Conservation (phyloP, 345 rosid species). For the Corchorus olitorius region DNA sequence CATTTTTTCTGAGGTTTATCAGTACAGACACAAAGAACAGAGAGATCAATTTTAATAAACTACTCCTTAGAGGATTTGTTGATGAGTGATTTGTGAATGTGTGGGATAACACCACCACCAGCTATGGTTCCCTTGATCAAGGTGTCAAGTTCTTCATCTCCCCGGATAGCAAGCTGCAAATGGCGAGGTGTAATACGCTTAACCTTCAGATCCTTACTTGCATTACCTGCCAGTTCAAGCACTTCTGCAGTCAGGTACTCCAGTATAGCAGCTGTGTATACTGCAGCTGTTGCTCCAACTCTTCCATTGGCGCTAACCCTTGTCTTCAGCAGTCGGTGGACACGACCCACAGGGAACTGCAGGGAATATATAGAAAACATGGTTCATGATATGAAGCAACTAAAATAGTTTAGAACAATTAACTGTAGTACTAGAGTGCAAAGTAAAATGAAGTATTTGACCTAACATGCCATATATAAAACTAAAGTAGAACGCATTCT, state of each 20-base stretch:
- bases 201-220: conserved; percentile 75
- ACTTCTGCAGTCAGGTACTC: conserved; percentile 76
- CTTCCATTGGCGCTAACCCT: conserved; percentile 70
- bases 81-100: conserved; percentile 77
- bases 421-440: neutral
- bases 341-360: conserved; percentile 72
- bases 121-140: conserved; percentile 75
- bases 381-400: neutral
- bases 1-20: neutral
- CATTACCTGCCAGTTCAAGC: conserved; percentile 69
- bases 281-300: conserved; percentile 81
- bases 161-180: conserved; percentile 71
- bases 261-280: conserved; percentile 65
- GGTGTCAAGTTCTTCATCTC: conserved; percentile 75
- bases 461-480: neutral
- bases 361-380: neutral
- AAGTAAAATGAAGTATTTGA: neutral
- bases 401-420: neutral
- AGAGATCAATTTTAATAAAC: neutral
- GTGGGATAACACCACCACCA: conserved; percentile 79
- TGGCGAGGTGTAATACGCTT: conserved; percentile 73
- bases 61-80: conserved; percentile 72
- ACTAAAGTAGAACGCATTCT: neutral
- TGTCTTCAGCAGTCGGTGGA: conserved; percentile 61
- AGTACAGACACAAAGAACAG: neutral